Evolutionary conservation across 768 basidiomycete species (phyloP).

Genomic region (Tulasnella sp.): DNA sequence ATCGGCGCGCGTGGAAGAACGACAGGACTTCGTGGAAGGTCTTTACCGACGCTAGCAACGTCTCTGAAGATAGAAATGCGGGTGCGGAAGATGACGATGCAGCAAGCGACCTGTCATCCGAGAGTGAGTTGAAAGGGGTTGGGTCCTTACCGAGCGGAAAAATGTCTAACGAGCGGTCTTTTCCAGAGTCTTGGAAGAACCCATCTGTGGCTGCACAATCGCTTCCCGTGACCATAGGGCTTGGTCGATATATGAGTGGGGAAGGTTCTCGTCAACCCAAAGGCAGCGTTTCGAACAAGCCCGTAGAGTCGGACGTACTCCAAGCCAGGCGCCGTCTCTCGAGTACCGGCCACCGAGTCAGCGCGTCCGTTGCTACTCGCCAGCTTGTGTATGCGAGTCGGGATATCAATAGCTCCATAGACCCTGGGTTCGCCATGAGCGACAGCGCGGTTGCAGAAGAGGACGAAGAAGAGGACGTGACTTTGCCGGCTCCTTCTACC

Average conservation of each 20-base stretch:
- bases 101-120: slow-evolving; percentile 3
- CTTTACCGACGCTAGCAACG: slow-evolving; percentile 3
- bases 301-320: neutral
- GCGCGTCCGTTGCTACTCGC: slow-evolving; percentile 16
- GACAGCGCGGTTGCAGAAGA: slow-evolving; percentile 13
- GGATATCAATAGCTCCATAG: slow-evolving; percentile 17
- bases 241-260: slow-evolving; percentile 10
- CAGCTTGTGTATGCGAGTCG: slow-evolving; percentile 13
- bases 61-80: neutral
- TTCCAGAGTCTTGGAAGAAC: slow-evolving; percentile 17
- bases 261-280: slow-evolving; percentile 18
- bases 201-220: slow-evolving; percentile 17
- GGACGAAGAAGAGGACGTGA: slow-evolving; percentile 16
- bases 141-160: too few species aligned
- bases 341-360: neutral
- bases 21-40: slow-evolving; percentile 1
- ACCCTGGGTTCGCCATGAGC: slow-evolving; percentile 14
- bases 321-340: neutral
- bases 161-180: neutral
- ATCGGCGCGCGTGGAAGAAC: slow-evolving; percentile 19
- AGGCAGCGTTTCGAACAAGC: slow-evolving; percentile 2
- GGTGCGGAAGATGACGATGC: slow-evolving; percentile 13
- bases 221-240: slow-evolving; percentile 18
- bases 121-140: neutral
- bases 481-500: neutral